Conservation (phyloP, 768 basidiomycete genomes). For the Lactarius quietus region DNA sequence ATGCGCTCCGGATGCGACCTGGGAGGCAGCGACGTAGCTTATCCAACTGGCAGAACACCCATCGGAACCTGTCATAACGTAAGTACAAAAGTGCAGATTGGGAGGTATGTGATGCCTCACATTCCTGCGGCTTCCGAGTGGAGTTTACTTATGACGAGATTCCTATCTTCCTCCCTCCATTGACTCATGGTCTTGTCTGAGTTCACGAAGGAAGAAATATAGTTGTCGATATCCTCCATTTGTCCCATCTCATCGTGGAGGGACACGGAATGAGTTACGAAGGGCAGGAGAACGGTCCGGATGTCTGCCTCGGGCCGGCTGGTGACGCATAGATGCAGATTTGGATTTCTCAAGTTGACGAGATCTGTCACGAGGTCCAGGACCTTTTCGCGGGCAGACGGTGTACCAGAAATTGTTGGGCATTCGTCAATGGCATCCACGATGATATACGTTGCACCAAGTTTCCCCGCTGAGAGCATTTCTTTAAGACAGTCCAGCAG, state of each 20-base stretch:
- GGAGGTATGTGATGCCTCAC: background rate
- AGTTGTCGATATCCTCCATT: background rate
- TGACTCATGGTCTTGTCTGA: background rate
- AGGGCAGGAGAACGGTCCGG: background rate
- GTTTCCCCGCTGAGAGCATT: background rate
- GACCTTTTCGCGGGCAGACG: background rate
- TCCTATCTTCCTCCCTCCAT: background rate
- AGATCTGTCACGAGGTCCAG: background rate
- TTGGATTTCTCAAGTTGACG: background rate
- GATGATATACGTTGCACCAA: background rate
- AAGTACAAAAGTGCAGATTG: background rate
- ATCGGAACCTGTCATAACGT: background rate
- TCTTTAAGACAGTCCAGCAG: background rate
- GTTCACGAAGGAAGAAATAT: background rate
- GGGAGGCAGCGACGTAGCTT: background rate
- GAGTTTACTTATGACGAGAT: background rate
- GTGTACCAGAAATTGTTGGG: background rate
- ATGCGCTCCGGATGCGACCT: background rate
- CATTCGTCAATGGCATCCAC: background rate
- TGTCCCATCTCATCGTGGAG: background rate
- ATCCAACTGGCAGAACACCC: background rate
- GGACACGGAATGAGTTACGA: background rate
- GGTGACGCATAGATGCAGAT: background rate
- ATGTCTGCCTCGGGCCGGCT: background rate
- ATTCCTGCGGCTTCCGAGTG: background rate